Evolutionary conservation across 345 rosid species (phyloP).

Genomic region (Rhodamnia argentea): DNA sequence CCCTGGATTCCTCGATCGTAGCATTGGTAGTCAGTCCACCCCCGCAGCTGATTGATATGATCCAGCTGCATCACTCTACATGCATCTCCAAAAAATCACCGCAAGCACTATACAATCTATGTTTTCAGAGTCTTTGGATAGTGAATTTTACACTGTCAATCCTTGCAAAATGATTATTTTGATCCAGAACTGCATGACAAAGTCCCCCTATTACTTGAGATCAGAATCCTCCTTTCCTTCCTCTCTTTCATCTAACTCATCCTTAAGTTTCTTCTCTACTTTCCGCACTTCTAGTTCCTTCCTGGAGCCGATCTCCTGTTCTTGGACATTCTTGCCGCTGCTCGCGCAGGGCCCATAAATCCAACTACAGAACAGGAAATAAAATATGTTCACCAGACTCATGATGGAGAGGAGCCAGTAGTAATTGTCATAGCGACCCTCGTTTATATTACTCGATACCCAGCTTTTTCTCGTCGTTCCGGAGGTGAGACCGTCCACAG

Average conservation of each 20-base stretch:
- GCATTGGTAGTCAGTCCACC: background rate
- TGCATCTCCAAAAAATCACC: background rate
- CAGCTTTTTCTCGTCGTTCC: conserved; percentile 45
- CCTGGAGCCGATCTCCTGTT: conserved; percentile 15
- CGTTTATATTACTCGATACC: conserved; percentile 63
- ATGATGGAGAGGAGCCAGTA: conserved; percentile 57
- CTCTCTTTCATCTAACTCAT: background rate
- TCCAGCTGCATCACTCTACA: background rate
- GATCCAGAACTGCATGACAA: background rate
- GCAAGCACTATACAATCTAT: background rate
- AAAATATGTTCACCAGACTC: conserved; percentile 48
- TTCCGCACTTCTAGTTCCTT: conserved; percentile 1
- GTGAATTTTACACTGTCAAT: background rate
- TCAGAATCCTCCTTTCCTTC: background rate
- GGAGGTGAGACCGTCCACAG: conserved; percentile 23
- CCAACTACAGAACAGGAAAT: conserved; percentile 62
- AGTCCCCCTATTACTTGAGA: background rate
- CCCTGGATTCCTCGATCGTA: background rate
- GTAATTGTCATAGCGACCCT: conserved; percentile 63
- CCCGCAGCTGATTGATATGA: background rate
- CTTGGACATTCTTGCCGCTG: conserved; percentile 19
- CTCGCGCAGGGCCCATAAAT: conserved; percentile 58
- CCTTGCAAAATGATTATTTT: background rate
- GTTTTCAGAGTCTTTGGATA: background rate
- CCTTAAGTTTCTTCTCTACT: background rate